Evolutionary conservation across 192 early-diverging fungal species (phyloP).

Genomic region (Linnemannia hyalina): DNA sequence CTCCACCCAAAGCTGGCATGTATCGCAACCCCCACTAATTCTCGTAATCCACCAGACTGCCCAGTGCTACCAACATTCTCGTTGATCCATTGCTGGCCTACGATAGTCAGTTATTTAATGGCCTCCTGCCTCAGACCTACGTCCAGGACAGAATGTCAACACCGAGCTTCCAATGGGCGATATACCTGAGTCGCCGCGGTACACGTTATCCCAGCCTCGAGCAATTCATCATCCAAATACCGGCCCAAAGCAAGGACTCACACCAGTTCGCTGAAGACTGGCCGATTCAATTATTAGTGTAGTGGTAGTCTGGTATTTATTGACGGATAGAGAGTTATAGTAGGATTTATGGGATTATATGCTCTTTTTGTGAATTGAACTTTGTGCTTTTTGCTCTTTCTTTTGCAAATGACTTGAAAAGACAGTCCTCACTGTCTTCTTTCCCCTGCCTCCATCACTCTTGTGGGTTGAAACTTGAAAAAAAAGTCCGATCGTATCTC

Average conservation of each 20-base stretch:
- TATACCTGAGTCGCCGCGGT: conserved; percentile 54
- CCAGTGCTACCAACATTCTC: conserved; percentile 56
- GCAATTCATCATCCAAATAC: conserved; percentile 52
- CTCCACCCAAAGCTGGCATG: conserved; percentile 47
- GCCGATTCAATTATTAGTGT: conserved; percentile 26
- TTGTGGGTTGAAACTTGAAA: no score
- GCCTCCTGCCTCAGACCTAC: conserved; percentile 47
- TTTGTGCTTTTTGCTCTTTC: no score
- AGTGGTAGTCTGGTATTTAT: neutral
- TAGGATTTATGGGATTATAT: neutral
- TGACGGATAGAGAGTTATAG: neutral
- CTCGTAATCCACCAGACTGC: conserved; percentile 55
- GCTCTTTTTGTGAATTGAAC: no score
- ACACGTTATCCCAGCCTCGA: conserved; percentile 40
- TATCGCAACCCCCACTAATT: conserved; percentile 58
- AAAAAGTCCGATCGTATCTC: no score
- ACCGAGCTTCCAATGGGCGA: conserved; percentile 55
- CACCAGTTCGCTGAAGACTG: conserved; percentile 41
- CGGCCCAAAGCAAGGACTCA: conserved; percentile 51
- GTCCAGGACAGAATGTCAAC: conserved; percentile 52
- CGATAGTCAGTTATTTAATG: conserved; percentile 52
- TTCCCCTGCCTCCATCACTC: no score
- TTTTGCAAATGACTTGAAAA: no score
- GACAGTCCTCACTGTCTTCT: no score
- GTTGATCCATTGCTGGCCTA: conserved; percentile 58